A percentile compares a stretch with the other conserved stretches of the same genome.
Conservation (phyloP, 768 basidiomycete species). For the Boletus eberwhitei region DNA sequence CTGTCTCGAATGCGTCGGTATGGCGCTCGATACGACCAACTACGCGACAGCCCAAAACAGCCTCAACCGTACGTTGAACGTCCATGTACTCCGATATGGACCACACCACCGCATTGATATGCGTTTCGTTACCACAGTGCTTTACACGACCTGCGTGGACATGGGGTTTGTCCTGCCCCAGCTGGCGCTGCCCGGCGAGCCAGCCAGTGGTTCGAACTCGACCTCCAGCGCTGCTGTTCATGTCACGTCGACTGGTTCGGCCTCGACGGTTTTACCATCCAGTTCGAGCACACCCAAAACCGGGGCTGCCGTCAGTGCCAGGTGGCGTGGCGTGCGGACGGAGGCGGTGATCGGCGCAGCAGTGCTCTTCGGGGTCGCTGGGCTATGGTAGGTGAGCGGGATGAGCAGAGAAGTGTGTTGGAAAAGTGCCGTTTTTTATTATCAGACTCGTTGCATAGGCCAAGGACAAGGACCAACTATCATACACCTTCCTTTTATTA, state of each 20-base stretch:
- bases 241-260: background rate
- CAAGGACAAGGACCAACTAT: conserved; percentile 6
- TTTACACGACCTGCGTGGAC: conserved; percentile 26
- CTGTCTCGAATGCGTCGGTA: conserved; percentile 41
- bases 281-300: background rate
- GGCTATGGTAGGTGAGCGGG: conserved; percentile 8
- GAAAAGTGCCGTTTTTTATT: background rate
- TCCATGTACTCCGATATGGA: background rate
- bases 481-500: conserved; percentile 3
- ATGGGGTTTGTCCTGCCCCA: conserved; percentile 23
- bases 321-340: background rate
- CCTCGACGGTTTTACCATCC: background rate
- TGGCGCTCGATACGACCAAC: conserved; percentile 23
- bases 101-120: background rate
- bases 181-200: conserved; percentile 28
- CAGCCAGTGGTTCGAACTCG: conserved; percentile 13
- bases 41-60: conserved; percentile 28
- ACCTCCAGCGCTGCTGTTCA: background rate
- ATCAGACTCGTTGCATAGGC: conserved; percentile 1
- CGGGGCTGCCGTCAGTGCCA: background rate
- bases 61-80: conserved; percentile 35
- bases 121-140: conserved; percentile 5
- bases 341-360: conserved; percentile 3
- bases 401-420: background rate
- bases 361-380: conserved; percentile 5